Conservation (phyloP, 768 basidiomycete species). For the Zangia roseola region DNA sequence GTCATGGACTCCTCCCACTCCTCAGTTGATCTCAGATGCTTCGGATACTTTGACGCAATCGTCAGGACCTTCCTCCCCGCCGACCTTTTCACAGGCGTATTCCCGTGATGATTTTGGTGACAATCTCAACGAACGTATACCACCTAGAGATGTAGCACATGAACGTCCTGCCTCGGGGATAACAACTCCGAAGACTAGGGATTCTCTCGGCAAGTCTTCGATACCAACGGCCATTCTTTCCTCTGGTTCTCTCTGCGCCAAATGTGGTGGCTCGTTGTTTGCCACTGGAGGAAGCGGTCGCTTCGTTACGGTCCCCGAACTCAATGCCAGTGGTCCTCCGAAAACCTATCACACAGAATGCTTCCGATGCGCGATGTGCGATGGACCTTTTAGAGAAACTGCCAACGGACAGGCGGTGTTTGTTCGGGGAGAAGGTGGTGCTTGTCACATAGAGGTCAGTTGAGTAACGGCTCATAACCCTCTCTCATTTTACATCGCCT, state of each 20-base stretch:
- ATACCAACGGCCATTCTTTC: slow-evolving; percentile 33
- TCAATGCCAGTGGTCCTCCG: slow-evolving; percentile 39
- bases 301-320: slow-evolving; percentile 70
- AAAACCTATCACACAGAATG: slow-evolving; percentile 72
- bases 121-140: slow-evolving; percentile 7
- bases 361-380: slow-evolving; percentile 71
- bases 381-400: slow-evolving; percentile 59
- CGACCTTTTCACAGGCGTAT: slow-evolving; percentile 31
- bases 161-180: slow-evolving; percentile 22
- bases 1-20: slow-evolving; percentile 47
- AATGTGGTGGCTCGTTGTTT: slow-evolving; percentile 60
- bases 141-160: slow-evolving; percentile 2
- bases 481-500: slow-evolving; percentile 6
- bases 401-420: slow-evolving; percentile 67
- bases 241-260: slow-evolving; percentile 52
- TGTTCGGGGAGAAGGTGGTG: slow-evolving; percentile 60
- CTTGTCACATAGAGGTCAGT: slow-evolving; percentile 62
- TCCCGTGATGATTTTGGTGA: slow-evolving; percentile 9
- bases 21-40: slow-evolving; percentile 58
- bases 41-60: slow-evolving; percentile 60
- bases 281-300: slow-evolving; percentile 54
- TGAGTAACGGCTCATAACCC: not conserved
- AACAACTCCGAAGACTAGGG: slow-evolving; percentile 27
- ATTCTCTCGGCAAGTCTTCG: slow-evolving; percentile 25
- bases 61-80: slow-evolving; percentile 54